Evolutionary conservation across 441 rosid species (phyloP).

Genomic region (Aleurites moluccanus): DNA sequence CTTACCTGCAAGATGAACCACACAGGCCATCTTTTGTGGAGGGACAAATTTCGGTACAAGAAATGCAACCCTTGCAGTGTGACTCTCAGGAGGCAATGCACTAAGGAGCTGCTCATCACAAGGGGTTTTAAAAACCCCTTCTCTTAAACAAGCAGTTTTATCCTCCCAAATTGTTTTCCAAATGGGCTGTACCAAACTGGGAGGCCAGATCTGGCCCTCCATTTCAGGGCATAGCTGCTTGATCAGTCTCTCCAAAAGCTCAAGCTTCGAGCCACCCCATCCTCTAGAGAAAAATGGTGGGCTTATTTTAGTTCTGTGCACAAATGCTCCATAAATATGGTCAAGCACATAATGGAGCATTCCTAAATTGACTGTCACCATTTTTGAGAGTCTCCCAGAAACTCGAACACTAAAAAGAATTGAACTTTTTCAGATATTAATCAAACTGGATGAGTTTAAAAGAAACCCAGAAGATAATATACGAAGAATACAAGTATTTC

Average conservation of each 20-base stretch:
- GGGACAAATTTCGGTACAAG: slow-evolving; percentile 72
- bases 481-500: not conserved
- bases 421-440: not conserved
- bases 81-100: slow-evolving; percentile 91
- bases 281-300: slow-evolving; percentile 92
- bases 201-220: slow-evolving; percentile 75
- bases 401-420: slow-evolving; percentile 4
- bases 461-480: slow-evolving; percentile 25
- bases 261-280: slow-evolving; percentile 93
- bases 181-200: slow-evolving; percentile 57
- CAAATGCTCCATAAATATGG: slow-evolving; percentile 86
- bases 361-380: slow-evolving; percentile 81
- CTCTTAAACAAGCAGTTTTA: slow-evolving; percentile 64
- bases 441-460: slow-evolving; percentile 2
- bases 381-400: slow-evolving; percentile 28
- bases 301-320: slow-evolving; percentile 80
- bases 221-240: slow-evolving; percentile 68
- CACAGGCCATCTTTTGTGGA: slow-evolving; percentile 90
- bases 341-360: slow-evolving; percentile 88
- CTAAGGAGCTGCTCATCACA: slow-evolving; percentile 74
- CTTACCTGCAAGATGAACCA: slow-evolving; percentile 97
- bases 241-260: slow-evolving; percentile 73
- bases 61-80: slow-evolving; percentile 81
- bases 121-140: slow-evolving; percentile 84
- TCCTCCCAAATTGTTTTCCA: slow-evolving; percentile 97